phyloP scores from a whole-genome alignment of 2,329 filamentous ascomycete genomes.

The Aspergillus chevalieri region DNA sequence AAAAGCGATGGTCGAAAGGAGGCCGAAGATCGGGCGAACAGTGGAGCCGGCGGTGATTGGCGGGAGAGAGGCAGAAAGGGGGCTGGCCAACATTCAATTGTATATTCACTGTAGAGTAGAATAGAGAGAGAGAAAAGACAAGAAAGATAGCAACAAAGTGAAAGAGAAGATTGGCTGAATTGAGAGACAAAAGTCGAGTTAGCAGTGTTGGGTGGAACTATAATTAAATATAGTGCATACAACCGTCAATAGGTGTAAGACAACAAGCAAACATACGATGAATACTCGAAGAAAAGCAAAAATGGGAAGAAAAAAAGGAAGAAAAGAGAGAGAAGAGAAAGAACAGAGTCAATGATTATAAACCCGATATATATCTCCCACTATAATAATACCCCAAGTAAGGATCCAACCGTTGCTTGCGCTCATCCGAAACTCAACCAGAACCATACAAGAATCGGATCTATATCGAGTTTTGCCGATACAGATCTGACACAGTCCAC shows the following conservation, averaged over 20 bases:
- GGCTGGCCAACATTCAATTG: conserved; percentile 9
- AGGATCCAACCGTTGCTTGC: conserved; percentile 4
- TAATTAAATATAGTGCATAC: neutral
- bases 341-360: neutral
- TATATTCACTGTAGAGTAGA: neutral
- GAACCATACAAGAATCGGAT: neutral
- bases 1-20: conserved; percentile 4
- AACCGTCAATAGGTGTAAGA: neutral
- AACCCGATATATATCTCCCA: neutral
- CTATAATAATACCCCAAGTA: conserved; percentile 13
- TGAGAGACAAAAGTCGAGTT: neutral
- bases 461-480: neutral
- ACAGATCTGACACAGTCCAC: neutral
- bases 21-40: conserved; percentile 5
- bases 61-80: conserved; percentile 17
- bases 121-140: neutral
- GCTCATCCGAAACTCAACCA: neutral
- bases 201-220: neutral
- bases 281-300: neutral
- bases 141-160: neutral
- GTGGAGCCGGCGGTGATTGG: conserved; percentile 16
- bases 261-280: neutral
- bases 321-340: conserved; percentile 1
- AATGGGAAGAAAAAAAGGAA: neutral
- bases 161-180: neutral